These are phyloP conservation scores for Mangifera indica DNA, from an alignment of 345 rosid species.

Conservation along the genomic window DNA sequence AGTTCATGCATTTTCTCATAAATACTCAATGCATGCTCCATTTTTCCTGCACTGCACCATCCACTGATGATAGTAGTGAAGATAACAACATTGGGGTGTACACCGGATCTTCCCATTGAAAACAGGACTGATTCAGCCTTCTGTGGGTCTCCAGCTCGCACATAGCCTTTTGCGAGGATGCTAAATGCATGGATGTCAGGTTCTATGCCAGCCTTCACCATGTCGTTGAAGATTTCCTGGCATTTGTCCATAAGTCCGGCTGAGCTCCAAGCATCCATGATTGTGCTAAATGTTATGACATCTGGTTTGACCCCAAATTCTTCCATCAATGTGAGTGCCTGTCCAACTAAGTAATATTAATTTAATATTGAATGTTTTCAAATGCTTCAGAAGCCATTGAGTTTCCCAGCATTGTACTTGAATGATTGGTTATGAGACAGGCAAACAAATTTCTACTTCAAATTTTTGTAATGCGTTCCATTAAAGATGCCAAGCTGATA, in stretches of 20 bases:
- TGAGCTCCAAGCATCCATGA: slow-evolving; percentile 93
- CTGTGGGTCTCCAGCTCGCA: slow-evolving; percentile 67
- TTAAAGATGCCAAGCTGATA: neutral
- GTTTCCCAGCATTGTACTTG: neutral
- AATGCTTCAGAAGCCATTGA: neutral
- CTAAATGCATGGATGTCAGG: slow-evolving; percentile 75
- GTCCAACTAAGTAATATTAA: slow-evolving; percentile 14
- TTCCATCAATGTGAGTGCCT: slow-evolving; percentile 73
- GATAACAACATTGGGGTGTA: slow-evolving; percentile 78
- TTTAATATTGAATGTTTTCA: neutral
- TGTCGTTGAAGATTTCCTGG: slow-evolving; percentile 72
- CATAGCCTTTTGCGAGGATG: slow-evolving; percentile 85
- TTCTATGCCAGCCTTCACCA: slow-evolving; percentile 69
- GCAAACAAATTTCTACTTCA: neutral
- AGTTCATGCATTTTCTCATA: slow-evolving; percentile 59
- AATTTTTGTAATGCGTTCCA: neutral
- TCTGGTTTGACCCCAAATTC: slow-evolving; percentile 69
- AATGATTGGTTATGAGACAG: slow-evolving; percentile 2
- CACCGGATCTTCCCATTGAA: slow-evolving; percentile 53
- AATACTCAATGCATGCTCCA: slow-evolving; percentile 61
- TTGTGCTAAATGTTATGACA: slow-evolving; percentile 82
- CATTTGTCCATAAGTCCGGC: slow-evolving; percentile 83
- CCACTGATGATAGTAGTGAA: slow-evolving; percentile 80
- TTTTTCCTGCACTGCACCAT: slow-evolving; percentile 75
- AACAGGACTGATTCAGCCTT: slow-evolving; percentile 63